Percentiles rank a stretch among this genome's conserved stretches.
These are phyloP conservation scores for Tulasnella sp. DNA, from an alignment of 768 basidiomycete genomes.

Conservation along the genomic window DNA sequence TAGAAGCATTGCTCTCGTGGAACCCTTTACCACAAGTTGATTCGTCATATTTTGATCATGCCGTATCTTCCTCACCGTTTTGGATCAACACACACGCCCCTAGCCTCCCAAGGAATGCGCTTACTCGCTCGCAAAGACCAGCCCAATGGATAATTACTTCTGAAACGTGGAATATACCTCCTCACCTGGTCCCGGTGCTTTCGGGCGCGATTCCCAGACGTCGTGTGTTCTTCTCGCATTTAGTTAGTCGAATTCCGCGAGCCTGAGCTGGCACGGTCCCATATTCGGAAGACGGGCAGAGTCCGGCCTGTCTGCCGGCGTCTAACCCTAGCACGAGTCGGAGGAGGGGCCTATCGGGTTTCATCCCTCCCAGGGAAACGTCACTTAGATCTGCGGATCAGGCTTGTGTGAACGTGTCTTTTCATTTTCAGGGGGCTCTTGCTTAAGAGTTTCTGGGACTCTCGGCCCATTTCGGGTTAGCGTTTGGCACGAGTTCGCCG, in stretches of 20 bases:
- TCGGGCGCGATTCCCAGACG: background rate
- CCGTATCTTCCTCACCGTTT: background rate
- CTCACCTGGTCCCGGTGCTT: background rate
- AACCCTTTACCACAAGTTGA: background rate
- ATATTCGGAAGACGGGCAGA: background rate
- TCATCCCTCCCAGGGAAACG: background rate
- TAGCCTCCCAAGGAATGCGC: background rate
- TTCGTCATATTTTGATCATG: background rate
- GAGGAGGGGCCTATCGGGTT: background rate
- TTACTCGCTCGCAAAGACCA: background rate
- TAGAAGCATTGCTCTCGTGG: background rate
- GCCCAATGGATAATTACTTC: background rate
- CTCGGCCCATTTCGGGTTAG: constrained; percentile 12
- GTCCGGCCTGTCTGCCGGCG: background rate
- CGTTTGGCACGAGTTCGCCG: background rate
- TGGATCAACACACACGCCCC: background rate
- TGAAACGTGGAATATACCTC: background rate
- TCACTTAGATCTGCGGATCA: background rate
- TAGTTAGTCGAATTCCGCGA: background rate
- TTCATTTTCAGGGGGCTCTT: background rate
- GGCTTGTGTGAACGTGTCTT: background rate
- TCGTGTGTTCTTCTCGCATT: background rate
- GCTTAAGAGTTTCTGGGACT: background rate
- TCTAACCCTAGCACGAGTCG: background rate
- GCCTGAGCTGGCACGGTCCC: background rate